A percentile compares a stretch with the other conserved stretches of the same genome.
These are phyloP conservation scores for Nicotiana attenuata DNA, from an alignment of 257 asterid genomes.

Conservation along the genomic window DNA sequence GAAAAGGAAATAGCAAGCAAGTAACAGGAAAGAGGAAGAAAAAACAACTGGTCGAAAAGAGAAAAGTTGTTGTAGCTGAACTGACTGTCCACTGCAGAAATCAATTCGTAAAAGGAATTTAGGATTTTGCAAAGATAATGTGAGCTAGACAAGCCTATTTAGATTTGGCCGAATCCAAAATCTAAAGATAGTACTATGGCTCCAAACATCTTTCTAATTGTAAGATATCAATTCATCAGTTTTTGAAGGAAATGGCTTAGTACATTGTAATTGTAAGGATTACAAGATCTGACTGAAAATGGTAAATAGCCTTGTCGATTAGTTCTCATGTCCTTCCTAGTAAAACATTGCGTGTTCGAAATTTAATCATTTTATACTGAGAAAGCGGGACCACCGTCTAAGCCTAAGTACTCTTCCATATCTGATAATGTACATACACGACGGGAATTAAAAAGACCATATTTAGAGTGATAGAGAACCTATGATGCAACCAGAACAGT, in stretches of 20 bases:
- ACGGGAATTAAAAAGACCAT: not conserved
- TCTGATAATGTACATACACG: not conserved
- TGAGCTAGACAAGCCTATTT: not conserved
- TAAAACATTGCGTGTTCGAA: not conserved
- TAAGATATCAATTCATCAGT: not conserved
- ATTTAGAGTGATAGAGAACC: constrained; percentile 8
- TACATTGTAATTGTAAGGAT: not conserved
- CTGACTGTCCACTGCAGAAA: not conserved
- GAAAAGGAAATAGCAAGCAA: not conserved
- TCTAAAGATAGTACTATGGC: not conserved
- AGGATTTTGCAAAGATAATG: not conserved
- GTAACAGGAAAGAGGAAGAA: constrained; percentile 2
- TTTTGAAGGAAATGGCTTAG: not conserved
- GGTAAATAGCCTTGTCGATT: not conserved
- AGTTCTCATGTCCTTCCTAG: not conserved
- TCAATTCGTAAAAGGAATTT: not conserved
- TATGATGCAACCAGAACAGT: constrained; percentile 1
- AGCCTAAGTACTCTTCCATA: not conserved
- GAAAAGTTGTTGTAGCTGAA: not conserved
- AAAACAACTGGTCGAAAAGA: not conserved
- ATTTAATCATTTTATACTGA: not conserved
- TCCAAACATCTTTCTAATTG: not conserved
- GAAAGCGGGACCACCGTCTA: not conserved
- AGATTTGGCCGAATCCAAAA: not conserved
- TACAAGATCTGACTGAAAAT: not conserved